A percentile compares a stretch with the other conserved stretches of the same genome.
Evolutionary conservation across 352 stramenopile species (phyloP).

Genomic region (Phytophthora aleatoria): DNA sequence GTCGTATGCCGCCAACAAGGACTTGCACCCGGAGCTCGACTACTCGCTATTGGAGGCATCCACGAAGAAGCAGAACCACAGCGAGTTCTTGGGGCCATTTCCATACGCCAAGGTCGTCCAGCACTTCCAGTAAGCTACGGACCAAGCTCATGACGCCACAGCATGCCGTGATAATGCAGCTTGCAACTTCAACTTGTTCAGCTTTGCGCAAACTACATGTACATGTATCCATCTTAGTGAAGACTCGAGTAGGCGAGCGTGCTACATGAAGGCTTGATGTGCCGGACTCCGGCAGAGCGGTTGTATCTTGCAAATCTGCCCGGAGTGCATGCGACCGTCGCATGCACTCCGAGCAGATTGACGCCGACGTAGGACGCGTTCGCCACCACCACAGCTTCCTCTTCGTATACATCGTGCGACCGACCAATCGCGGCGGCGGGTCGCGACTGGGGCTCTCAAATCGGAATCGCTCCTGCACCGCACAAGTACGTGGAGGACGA

Average conservation of each 20-base stretch:
- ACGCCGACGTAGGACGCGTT: background rate
- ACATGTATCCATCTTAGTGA: background rate
- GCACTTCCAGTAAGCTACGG: slow-evolving; percentile 39
- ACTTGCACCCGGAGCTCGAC: slow-evolving; percentile 53
- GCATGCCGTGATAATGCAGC: background rate
- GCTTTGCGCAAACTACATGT: background rate
- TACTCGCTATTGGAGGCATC: slow-evolving; percentile 69
- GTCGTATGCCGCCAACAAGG: slow-evolving; percentile 69
- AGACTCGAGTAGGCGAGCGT: background rate
- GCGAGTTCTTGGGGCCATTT: slow-evolving; percentile 74
- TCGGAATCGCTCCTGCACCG: slow-evolving; percentile 10
- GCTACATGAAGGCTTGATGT: no score
- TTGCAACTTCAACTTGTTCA: background rate
- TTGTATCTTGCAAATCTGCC: slow-evolving; percentile 17
- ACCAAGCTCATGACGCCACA: slow-evolving; percentile 1
- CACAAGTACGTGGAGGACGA: slow-evolving; percentile 4
- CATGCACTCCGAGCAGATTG: slow-evolving; percentile 1
- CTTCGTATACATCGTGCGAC: slow-evolving; percentile 17
- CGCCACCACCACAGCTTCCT: slow-evolving; percentile 3
- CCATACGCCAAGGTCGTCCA: slow-evolving; percentile 69
- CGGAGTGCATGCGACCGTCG: slow-evolving; percentile 15
- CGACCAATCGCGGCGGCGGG: slow-evolving; percentile 22
- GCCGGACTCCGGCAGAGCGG: no score
- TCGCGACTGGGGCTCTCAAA: slow-evolving; percentile 21
- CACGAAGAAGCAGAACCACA: slow-evolving; percentile 74